Evolutionary conservation across 129 eudicot genomes (phyloP), one percentile per base, ranked within the genome.

Genomic region (Flaveria trinervia): DNA sequence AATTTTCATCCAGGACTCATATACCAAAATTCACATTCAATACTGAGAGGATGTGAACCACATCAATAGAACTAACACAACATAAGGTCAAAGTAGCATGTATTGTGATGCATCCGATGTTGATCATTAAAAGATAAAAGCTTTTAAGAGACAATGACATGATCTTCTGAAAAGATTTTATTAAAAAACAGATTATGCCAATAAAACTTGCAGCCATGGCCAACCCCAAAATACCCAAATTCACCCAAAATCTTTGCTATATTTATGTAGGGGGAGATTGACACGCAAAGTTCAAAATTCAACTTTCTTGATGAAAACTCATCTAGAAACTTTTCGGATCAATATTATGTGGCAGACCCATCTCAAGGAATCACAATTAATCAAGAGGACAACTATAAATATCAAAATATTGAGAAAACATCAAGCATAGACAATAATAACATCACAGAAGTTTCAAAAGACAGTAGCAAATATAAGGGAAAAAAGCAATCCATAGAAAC

Each of bases 251-350:
- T 78, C 62, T 51, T 71, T 68, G 41, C 15, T 76, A 14, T 44
- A 82, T 20, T 44, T 70, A 44, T 45, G 46, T 74, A 88, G 95
- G 81, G 45, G 71, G 84, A 80, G 61, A n/a, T 43, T 3, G 89
- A 54, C 36, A 72, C 17, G 36, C 51, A 54, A 44, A 39, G 51
- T 66, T 66, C 71, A 66, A 52, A 71, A 30, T 7, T 49, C 85
- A 83, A 57, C 55, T 82, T 86, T 75, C 76, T 86, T 36, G 89
- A 84, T 76, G 86, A 77, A 23, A 84, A 79, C 49, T 87, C 92
- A 26, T 89, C 93, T 20, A 83, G 73, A 11, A 15, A 45, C 17
- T 55, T 78, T 66, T 80, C 77, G 43, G 67, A 9, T 60, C 67
- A 60, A 80, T 83, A 83, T 76, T 80, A 79, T 70, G 85, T 84